These are phyloP conservation scores for Kockovaella imperatae DNA, from an alignment of 768 basidiomycete genomes.

Conservation along the genomic window DNA sequence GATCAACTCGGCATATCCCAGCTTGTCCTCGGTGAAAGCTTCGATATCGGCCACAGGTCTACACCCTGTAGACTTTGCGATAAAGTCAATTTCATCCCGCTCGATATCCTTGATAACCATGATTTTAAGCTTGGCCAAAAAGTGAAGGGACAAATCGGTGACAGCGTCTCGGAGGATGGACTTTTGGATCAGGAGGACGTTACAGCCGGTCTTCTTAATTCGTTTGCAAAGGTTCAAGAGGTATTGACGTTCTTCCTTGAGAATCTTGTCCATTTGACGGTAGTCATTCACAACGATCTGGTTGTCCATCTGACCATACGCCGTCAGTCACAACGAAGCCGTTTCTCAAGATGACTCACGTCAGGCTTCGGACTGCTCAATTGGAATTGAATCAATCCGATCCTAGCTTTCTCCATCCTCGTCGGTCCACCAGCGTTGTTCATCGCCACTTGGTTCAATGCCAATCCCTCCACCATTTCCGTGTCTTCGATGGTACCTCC, in stretches of 20 bases:
- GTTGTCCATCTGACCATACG: conserved; percentile 80
- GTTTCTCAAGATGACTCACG: conserved; percentile 49
- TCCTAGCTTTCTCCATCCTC: conserved; percentile 95
- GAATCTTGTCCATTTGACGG: conserved; percentile 99
- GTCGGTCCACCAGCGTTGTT: conserved; percentile 84
- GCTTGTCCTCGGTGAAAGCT: conserved; percentile 93
- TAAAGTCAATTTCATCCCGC: conserved; percentile 96
- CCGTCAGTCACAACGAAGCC: conserved; percentile 9
- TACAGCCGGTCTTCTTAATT: conserved; percentile 99
- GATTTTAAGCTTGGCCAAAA: conserved; percentile 94
- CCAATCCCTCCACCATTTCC: conserved; percentile 89
- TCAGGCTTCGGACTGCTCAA: conserved; percentile 96
- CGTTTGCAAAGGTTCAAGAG: conserved; percentile 96
- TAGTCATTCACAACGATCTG: conserved; percentile 99
- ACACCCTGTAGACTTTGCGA: conserved; percentile 87
- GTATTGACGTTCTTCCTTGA: conserved; percentile 98
- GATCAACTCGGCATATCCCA: conserved; percentile 90
- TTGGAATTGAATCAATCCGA: conserved; percentile 97
- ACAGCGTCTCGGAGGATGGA: conserved; percentile 99
- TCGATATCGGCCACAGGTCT: conserved; percentile 97
- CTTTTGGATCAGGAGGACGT: conserved; percentile 97
- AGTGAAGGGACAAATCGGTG: conserved; percentile 92
- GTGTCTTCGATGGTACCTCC: conserved; percentile 99
- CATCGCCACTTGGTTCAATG: conserved; percentile 93
- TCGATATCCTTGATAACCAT: conserved; percentile 95